Evolutionary conservation across 129 eudicot species (phyloP).

Genomic region (Saussurea involucrata): DNA sequence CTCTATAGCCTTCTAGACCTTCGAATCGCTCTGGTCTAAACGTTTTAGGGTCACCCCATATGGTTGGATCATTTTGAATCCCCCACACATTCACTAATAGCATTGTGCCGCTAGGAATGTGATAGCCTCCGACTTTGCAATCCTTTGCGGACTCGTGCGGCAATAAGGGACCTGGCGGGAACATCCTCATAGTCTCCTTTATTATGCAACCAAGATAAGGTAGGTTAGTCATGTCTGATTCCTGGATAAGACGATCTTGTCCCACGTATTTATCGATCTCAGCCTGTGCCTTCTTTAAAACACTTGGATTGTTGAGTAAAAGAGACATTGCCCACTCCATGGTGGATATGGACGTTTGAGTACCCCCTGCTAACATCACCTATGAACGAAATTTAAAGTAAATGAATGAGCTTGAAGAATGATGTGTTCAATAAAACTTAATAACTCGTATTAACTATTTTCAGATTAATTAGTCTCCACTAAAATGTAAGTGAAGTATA

Average conservation of each 20-base stretch:
- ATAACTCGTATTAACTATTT: too few relatives aligned
- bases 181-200: conserved; percentile 50
- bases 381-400: not conserved
- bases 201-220: conserved; percentile 54
- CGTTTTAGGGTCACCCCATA: conserved; percentile 36
- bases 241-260: conserved; percentile 27
- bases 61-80: conserved; percentile 43
- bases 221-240: conserved; percentile 38
- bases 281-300: conserved; percentile 34
- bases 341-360: conserved; percentile 35
- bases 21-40: conserved; percentile 52
- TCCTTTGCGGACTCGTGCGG: conserved; percentile 54
- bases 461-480: too few relatives aligned
- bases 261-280: conserved; percentile 42
- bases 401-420: not conserved
- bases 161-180: conserved; percentile 42
- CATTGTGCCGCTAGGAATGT: conserved; percentile 37
- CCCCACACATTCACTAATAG: conserved; percentile 43
- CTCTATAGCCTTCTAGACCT: conserved; percentile 11
- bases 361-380: conserved; percentile 30
- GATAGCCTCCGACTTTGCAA: conserved; percentile 34
- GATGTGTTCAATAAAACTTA: not conserved
- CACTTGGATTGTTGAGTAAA: conserved; percentile 39
- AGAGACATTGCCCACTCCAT: conserved; percentile 55
- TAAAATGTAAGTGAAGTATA: too few relatives aligned